These are phyloP conservation scores for Blastobotrys indianensis DNA, from an alignment of 1,139 yeast genomes.

Conservation along the genomic window DNA sequence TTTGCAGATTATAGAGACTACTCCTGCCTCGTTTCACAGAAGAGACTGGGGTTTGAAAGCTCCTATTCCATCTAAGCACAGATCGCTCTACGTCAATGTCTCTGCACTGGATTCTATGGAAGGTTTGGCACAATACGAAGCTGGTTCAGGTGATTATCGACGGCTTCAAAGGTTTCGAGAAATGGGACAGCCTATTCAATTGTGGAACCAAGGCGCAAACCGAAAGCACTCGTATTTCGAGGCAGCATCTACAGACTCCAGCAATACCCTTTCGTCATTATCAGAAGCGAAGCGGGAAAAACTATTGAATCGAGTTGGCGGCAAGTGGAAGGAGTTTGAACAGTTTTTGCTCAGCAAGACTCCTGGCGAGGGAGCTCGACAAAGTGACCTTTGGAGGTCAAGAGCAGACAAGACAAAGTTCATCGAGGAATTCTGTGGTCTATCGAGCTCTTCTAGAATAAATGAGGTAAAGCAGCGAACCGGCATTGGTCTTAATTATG, in stretches of 20 bases:
- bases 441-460: neutral
- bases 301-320: conserved; percentile 17
- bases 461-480: conserved; percentile 12
- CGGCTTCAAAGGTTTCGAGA: conserved; percentile 50
- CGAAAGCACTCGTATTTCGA: conserved; percentile 4
- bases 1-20: conserved; percentile 54
- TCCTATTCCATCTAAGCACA: conserved; percentile 47
- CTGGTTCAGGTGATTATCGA: conserved; percentile 43
- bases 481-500: conserved; percentile 40
- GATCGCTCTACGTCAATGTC: conserved; percentile 44
- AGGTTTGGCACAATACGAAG: conserved; percentile 48
- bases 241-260: conserved; percentile 20
- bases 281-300: conserved; percentile 17
- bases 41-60: conserved; percentile 63
- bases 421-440: conserved; percentile 1
- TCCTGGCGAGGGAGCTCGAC: neutral
- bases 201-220: conserved; percentile 2
- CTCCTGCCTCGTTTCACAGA: conserved; percentile 48
- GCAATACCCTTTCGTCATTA: conserved; percentile 29
- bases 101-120: conserved; percentile 49
- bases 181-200: conserved; percentile 31
- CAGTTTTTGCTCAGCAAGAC: conserved; percentile 8
- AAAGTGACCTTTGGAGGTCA: neutral
- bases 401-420: conserved; percentile 5
- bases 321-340: conserved; percentile 14